Conservation (phyloP, 2,329 filamentous ascomycete species). For the Remersonia thermophila region DNA sequence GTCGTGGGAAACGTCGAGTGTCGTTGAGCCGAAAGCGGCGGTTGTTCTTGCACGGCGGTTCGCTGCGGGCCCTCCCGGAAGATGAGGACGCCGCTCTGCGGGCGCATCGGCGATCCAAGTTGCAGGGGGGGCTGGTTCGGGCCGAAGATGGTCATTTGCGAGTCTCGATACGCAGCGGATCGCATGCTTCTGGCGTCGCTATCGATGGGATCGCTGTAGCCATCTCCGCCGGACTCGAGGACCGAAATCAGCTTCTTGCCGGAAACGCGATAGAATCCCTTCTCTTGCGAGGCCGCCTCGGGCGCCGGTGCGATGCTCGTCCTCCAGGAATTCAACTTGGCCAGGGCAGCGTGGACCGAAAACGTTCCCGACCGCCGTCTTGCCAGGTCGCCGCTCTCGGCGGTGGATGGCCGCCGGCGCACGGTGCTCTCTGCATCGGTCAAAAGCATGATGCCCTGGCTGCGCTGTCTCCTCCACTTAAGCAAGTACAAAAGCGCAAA, state of each 20-base stretch:
- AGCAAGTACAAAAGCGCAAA: slow-evolving; percentile 41
- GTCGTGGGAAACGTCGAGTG: slow-evolving; percentile 20
- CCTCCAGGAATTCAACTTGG: slow-evolving; percentile 14
- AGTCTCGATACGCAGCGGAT: slow-evolving; percentile 46
- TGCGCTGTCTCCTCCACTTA: slow-evolving; percentile 39
- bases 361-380: slow-evolving; percentile 32
- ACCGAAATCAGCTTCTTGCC: slow-evolving; percentile 54
- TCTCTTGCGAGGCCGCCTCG: slow-evolving; percentile 28
- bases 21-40: slow-evolving; percentile 32
- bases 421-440: slow-evolving; percentile 26
- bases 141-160: slow-evolving; percentile 30
- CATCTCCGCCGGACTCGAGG: slow-evolving; percentile 49
- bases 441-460: slow-evolving; percentile 30
- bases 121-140: slow-evolving; percentile 27
- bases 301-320: slow-evolving; percentile 8
- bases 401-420: slow-evolving; percentile 13
- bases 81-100: slow-evolving; percentile 47
- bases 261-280: slow-evolving; percentile 52
- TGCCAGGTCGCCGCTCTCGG: slow-evolving; percentile 27
- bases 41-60: slow-evolving; percentile 45
- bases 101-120: slow-evolving; percentile 46
- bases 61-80: slow-evolving; percentile 54
- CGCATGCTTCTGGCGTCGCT: slow-evolving; percentile 35
- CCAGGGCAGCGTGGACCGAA: slow-evolving; percentile 28
- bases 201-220: slow-evolving; percentile 38